Percentiles rank a stretch among this genome's conserved stretches.
These are phyloP conservation scores for Coemansia sp. DNA, from an alignment of 192 early-diverging fungal species.

Conservation along the genomic window DNA sequence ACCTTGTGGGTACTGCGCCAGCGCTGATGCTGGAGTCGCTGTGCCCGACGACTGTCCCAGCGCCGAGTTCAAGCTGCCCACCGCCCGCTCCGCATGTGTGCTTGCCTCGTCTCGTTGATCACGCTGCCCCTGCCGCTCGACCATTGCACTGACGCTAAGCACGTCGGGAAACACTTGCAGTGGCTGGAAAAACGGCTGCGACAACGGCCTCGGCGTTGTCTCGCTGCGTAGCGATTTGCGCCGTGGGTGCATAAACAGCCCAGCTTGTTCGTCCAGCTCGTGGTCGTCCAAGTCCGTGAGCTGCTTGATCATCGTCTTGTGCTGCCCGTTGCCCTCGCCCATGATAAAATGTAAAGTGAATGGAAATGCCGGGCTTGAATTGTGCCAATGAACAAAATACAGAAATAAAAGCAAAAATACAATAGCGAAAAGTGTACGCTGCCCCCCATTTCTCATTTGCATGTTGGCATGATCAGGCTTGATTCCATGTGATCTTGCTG, in stretches of 20 bases:
- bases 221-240: constrained; percentile 46
- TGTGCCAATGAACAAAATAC: neutral
- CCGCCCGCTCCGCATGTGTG: neutral
- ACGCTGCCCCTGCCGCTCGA: constrained; percentile 49
- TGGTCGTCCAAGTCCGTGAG: constrained; percentile 60
- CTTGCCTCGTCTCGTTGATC: constrained; percentile 10
- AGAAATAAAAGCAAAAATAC: neutral
- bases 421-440: neutral
- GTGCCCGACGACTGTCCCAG: constrained; percentile 16
- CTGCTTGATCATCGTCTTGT: constrained; percentile 59
- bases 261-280: constrained; percentile 55
- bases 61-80: neutral
- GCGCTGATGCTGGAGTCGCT: constrained; percentile 1
- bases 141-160: constrained; percentile 54
- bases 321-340: constrained; percentile 33
- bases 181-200: constrained; percentile 57
- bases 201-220: constrained; percentile 45
- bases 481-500: neutral
- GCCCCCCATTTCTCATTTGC: neutral
- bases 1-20: constrained; percentile 33
- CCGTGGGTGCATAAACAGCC: constrained; percentile 54
- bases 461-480: neutral
- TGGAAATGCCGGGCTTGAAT: neutral
- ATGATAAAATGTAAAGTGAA: neutral
- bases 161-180: constrained; percentile 55